Percentiles rank a stretch among this genome's conserved stretches.
phyloP scores from a whole-genome alignment of 306 rosid genomes.

The Medicago arabica region DNA sequence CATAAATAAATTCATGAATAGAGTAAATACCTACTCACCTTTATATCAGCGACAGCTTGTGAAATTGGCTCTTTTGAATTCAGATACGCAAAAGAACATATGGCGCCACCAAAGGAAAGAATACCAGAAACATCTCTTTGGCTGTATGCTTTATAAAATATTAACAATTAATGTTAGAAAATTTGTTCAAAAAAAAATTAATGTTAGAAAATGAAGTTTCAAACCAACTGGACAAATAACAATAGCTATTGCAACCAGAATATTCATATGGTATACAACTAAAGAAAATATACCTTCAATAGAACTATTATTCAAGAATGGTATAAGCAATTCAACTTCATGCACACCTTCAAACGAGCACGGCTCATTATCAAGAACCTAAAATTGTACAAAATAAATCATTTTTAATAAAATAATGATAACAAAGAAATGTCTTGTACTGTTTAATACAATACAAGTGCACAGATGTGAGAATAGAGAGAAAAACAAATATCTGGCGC shows the following conservation, averaged over 20 bases:
- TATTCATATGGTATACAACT: background rate
- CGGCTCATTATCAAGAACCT: conserved; percentile 68
- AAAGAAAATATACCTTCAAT: conserved; percentile 60
- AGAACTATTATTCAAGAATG: conserved; percentile 54
- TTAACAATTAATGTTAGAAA: conserved; percentile 37
- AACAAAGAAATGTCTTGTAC: conserved; percentile 29
- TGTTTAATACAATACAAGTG: background rate
- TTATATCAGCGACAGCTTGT: conserved; percentile 76
- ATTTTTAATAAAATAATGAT: conserved; percentile 18
- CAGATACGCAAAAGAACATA: conserved; percentile 87
- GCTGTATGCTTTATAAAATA: conserved; percentile 70
- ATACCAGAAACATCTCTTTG: conserved; percentile 69
- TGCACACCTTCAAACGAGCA: conserved; percentile 64
- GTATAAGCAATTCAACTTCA: conserved; percentile 81
- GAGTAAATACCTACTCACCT: conserved; percentile 55
- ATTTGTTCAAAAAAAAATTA: background rate
- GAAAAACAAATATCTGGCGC: conserved; percentile 9
- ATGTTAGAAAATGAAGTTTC: conserved; percentile 37
- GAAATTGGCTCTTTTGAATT: conserved; percentile 77
- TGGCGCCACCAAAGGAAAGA: conserved; percentile 67
- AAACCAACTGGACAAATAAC: conserved; percentile 26
- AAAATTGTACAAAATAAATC: conserved; percentile 36
- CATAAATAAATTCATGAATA: conserved; percentile 18
- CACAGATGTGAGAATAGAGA: background rate
- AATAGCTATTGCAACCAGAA: conserved; percentile 15